phyloP scores from a whole-genome alignment of 2,329 filamentous ascomycete species.

The Chaetomiaceae sp. region DNA sequence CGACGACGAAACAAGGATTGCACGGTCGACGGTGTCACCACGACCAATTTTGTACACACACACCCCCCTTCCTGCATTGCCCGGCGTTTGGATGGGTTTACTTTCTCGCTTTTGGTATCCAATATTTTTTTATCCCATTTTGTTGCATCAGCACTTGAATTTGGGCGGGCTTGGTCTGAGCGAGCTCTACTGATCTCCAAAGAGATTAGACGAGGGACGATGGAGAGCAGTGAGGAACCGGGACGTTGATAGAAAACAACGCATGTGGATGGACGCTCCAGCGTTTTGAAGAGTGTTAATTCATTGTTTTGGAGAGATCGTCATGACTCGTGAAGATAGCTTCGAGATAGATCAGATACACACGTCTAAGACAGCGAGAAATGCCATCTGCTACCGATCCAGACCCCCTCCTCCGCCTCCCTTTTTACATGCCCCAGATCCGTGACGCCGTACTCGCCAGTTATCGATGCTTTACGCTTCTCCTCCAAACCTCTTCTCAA shows the following conservation, averaged over 20 bases:
- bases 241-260: no score
- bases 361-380: neutral
- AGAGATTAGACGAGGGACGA: no score
- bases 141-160: neutral
- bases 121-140: no score
- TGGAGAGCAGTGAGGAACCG: no score
- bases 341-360: slow-evolving; percentile 2
- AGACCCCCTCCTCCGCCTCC: neutral
- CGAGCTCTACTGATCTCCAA: neutral
- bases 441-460: neutral
- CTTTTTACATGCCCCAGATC: neutral
- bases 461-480: neutral
- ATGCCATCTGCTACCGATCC: neutral
- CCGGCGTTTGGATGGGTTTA: no score
- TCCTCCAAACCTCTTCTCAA: no score
- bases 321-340: slow-evolving; percentile 13
- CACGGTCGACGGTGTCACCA: no score
- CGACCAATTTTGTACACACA: no score
- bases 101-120: neutral
- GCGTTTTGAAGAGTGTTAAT: neutral
- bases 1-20: no score
- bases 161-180: neutral
- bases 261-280: neutral
- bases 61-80: no score
- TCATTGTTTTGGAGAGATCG: slow-evolving; percentile 1